These are phyloP conservation scores for Wickerhamomyces sp. DNA, from an alignment of 1,139 yeast species.

Conservation along the genomic window DNA sequence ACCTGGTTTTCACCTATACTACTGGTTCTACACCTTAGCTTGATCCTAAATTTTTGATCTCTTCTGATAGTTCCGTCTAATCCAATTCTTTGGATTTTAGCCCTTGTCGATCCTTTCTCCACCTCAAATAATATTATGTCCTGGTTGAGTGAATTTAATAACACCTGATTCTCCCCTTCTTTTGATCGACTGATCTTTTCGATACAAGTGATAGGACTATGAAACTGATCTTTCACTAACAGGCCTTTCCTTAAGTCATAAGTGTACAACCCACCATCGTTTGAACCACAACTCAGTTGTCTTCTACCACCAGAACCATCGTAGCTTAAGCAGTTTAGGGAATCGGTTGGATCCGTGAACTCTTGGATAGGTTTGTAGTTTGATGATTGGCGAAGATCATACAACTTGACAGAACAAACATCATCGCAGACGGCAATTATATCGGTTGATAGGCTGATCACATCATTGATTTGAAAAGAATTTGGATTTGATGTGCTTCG, in stretches of 20 bases:
- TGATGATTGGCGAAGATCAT: constrained; percentile 16
- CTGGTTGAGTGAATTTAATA: constrained; percentile 3
- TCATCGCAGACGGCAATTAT: constrained; percentile 18
- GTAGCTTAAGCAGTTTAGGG: constrained; percentile 12
- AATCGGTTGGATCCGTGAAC: constrained; percentile 14
- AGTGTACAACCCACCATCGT: constrained; percentile 17
- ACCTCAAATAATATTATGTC: not conserved
- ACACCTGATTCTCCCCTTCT: not conserved
- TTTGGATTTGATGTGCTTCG: too few species aligned
- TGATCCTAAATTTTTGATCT: constrained; percentile 11
- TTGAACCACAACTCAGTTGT: constrained; percentile 13
- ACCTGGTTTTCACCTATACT: too few species aligned
- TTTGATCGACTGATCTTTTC: too few species aligned
- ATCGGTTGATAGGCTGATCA: constrained; percentile 9
- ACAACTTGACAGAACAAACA: constrained; percentile 11
- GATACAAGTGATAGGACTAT: constrained; percentile 11
- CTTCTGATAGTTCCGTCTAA: not conserved
- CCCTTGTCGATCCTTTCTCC: not conserved
- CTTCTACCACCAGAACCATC: not conserved
- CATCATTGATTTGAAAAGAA: constrained; percentile 12
- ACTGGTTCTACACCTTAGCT: not conserved
- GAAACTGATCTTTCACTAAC: constrained; percentile 11
- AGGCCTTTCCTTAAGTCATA: constrained; percentile 19
- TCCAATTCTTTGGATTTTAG: too few species aligned
- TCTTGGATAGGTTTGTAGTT: constrained; percentile 17